Evolutionary conservation across 2,329 filamentous ascomycete genomes (phyloP).

Genomic region (Phyllosticta citriasiana): DNA sequence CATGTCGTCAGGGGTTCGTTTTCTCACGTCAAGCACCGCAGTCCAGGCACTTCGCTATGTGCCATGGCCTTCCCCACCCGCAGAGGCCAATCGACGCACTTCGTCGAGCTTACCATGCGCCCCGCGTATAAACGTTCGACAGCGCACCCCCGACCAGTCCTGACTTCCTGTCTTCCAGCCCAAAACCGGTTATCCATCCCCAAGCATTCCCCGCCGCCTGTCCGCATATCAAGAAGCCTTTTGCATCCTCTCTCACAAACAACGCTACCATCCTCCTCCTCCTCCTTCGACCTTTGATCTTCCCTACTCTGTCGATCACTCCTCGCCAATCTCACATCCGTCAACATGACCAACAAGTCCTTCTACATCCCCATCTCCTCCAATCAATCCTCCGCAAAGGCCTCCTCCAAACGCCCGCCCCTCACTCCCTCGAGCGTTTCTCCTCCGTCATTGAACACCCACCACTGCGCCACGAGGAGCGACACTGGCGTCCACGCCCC

Average conservation of each 20-base stretch:
- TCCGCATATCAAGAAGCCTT: slow-evolving; percentile 8
- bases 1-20: slow-evolving; percentile 6
- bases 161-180: slow-evolving; percentile 1
- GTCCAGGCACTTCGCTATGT: not conserved
- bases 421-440: slow-evolving; percentile 37
- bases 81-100: not conserved
- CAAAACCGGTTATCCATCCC: slow-evolving; percentile 8
- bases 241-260: not conserved
- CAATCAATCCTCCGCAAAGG: slow-evolving; percentile 23
- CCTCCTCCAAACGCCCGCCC: slow-evolving; percentile 32
- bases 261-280: not conserved
- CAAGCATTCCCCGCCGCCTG: slow-evolving; percentile 7
- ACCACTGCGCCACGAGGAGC: slow-evolving; percentile 28
- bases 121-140: slow-evolving; percentile 28
- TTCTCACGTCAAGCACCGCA: not conserved
- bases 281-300: not conserved
- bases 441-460: slow-evolving; percentile 34
- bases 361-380: slow-evolving; percentile 31
- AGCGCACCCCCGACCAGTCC: slow-evolving; percentile 20
- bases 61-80: slow-evolving; percentile 7
- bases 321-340: not conserved
- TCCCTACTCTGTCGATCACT: not conserved
- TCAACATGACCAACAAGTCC: slow-evolving; percentile 22
- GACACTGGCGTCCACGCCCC: slow-evolving; percentile 32
- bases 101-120: not conserved